Percentiles rank a stretch among this genome's conserved stretches.
phyloP scores from a whole-genome alignment of 129 eudicot genomes.

The Flaveria sonorensis region DNA sequence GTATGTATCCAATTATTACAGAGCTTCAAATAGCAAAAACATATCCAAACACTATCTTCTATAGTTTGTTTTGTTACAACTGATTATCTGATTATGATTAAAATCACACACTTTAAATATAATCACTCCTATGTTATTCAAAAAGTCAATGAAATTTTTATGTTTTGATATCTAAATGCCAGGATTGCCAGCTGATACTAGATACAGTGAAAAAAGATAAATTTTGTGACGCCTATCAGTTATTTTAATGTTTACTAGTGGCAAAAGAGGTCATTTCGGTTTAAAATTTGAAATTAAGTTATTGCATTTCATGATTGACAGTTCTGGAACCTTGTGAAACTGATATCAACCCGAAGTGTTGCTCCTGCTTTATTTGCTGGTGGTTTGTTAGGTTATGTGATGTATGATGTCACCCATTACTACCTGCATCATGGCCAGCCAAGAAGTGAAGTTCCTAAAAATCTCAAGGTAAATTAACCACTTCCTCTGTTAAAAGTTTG shows the following conservation, averaged over 20 bases:
- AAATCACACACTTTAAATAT: not conserved
- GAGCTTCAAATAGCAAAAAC: not conserved
- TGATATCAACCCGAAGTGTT: constrained; percentile 51
- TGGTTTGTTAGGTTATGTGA: constrained; percentile 74
- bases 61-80: not conserved
- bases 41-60: not conserved
- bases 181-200: not conserved
- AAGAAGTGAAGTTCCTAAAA: constrained; percentile 52
- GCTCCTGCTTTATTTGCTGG: constrained; percentile 88
- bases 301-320: constrained; percentile 37
- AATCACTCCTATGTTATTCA: not conserved
- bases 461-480: constrained; percentile 62
- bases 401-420: constrained; percentile 90
- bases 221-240: not conserved
- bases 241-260: not conserved
- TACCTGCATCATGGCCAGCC: constrained; percentile 94
- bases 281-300: constrained; percentile 21
- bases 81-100: not conserved
- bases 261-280: constrained; percentile 4
- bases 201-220: too few relatives aligned
- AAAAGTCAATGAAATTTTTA: not conserved
- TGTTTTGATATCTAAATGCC: constrained; percentile 13
- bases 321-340: constrained; percentile 73
- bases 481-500: not conserved
- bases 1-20: not conserved